These are phyloP conservation scores for Caloboletus inedulis DNA, from an alignment of 1,284 basidiomycete genomes.

Conservation along the genomic window DNA sequence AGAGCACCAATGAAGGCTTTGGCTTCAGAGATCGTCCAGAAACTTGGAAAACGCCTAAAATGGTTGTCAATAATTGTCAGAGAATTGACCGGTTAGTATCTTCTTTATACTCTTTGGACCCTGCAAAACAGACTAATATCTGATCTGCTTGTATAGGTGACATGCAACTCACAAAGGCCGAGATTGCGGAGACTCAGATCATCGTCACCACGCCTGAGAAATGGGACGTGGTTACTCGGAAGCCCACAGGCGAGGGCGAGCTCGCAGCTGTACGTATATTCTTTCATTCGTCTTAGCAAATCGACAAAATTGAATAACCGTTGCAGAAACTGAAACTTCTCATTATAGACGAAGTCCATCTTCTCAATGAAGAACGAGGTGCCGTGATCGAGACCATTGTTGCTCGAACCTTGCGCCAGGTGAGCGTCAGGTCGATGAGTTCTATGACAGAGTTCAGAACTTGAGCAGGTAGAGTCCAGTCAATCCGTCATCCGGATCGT, in stretches of 20 bases:
- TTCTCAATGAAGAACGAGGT: slow-evolving; percentile 96
- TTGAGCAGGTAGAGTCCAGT: slow-evolving; percentile 82
- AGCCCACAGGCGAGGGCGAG: slow-evolving; percentile 95
- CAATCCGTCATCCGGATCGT: slow-evolving; percentile 99
- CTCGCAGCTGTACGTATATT: slow-evolving; percentile 71
- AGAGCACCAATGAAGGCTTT: slow-evolving; percentile 99
- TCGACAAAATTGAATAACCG: slow-evolving; percentile 7
- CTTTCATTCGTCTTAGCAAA: neutral
- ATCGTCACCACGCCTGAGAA: slow-evolving; percentile 99
- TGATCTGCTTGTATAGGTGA: slow-evolving; percentile 66
- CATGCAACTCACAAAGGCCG: slow-evolving; percentile 95
- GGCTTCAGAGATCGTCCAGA: slow-evolving; percentile 93
- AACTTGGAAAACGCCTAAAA: slow-evolving; percentile 85
- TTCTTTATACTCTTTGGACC: neutral
- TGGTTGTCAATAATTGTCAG: slow-evolving; percentile 89
- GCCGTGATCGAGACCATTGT: slow-evolving; percentile 99
- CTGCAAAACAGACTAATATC: slow-evolving; percentile 1
- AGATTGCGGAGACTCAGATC: slow-evolving; percentile 95
- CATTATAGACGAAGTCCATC: slow-evolving; percentile 98
- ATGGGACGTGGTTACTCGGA: slow-evolving; percentile 99
- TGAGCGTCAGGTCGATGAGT: slow-evolving; percentile 27
- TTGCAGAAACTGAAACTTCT: slow-evolving; percentile 85
- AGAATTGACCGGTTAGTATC: slow-evolving; percentile 77
- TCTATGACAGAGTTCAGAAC: neutral
- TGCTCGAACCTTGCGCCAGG: slow-evolving; percentile 90